Conservation (phyloP, 2,329 filamentous ascomycete species). For the Graphiopsis chlorocephala region DNA sequence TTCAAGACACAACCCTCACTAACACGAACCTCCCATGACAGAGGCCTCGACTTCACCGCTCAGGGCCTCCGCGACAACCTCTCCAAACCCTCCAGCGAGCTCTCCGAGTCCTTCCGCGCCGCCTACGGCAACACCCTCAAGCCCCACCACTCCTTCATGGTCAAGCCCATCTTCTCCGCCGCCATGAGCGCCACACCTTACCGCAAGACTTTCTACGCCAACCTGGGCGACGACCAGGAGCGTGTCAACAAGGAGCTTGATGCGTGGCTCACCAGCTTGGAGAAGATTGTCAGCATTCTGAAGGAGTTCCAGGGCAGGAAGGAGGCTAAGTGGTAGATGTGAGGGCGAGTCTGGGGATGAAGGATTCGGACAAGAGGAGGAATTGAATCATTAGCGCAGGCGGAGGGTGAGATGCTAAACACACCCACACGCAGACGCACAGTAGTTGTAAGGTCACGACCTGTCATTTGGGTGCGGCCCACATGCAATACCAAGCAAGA, state of each 20-base stretch:
- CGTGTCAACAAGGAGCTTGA: conserved; percentile 65
- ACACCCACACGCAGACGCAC: background rate
- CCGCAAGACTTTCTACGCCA: conserved; percentile 86
- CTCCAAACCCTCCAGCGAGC: conserved; percentile 66
- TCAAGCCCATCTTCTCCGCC: conserved; percentile 89
- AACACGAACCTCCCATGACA: conserved; percentile 38
- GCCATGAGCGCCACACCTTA: conserved; percentile 94
- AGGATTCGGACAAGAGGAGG: background rate
- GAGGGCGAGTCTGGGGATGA: background rate
- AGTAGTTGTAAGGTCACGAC: background rate
- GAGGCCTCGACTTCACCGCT: conserved; percentile 90
- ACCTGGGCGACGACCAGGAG: conserved; percentile 67
- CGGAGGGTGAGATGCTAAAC: background rate
- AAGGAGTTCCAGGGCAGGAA: conserved; percentile 59
- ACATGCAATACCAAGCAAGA: background rate
- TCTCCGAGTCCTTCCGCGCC: conserved; percentile 78
- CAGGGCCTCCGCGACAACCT: conserved; percentile 78
- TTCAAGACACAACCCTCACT: background rate
- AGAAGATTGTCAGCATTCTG: conserved; percentile 75
- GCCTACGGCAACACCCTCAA: conserved; percentile 87
- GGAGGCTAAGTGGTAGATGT: conserved; percentile 41
- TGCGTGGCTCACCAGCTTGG: conserved; percentile 72
- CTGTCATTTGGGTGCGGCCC: background rate
- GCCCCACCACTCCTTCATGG: conserved; percentile 81
- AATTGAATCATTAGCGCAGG: background rate